A percentile compares a stretch with the other conserved stretches of the same genome.
Evolutionary conservation across 495 filamentous ascomycete genomes (phyloP).

Genomic region (Aspergillus ellipticus): DNA sequence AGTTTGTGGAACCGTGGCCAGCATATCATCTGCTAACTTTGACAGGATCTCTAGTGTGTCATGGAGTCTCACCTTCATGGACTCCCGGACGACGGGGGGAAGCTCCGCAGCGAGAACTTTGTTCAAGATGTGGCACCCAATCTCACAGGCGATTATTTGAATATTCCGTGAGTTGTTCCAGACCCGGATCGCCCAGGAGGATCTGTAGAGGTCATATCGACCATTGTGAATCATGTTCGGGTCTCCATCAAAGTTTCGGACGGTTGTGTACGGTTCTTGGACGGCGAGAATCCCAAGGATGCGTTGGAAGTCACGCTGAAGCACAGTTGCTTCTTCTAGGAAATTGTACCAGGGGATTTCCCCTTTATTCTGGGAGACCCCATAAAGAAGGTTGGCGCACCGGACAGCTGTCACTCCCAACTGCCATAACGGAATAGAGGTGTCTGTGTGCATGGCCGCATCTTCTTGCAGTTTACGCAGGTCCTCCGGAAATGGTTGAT

Average conservation of each 20-base stretch:
- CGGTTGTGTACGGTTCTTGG: constrained; percentile 24
- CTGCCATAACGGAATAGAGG: constrained; percentile 19
- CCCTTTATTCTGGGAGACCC: constrained; percentile 6
- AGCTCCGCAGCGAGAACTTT: constrained; percentile 14
- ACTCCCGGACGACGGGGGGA: constrained; percentile 6
- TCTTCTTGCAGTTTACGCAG: constrained; percentile 27
- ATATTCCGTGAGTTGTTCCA: constrained; percentile 28
- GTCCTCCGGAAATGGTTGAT: constrained; percentile 20
- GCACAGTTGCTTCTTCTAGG: constrained; percentile 17
- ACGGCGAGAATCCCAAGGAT: constrained; percentile 14
- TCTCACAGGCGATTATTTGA: constrained; percentile 23
- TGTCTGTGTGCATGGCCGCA: constrained; percentile 17
- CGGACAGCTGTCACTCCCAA: constrained; percentile 21
- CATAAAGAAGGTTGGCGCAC: constrained; percentile 16
- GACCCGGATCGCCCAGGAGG: constrained; percentile 22
- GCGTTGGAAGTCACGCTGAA: constrained; percentile 17
- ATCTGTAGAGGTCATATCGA: constrained; percentile 18
- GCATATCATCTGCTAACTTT: constrained; percentile 36
- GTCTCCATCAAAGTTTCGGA: background rate
- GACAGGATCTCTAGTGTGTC: constrained; percentile 28
- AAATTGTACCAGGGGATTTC: constrained; percentile 11
- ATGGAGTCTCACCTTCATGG: constrained; percentile 21
- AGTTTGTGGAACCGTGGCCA: constrained; percentile 44
- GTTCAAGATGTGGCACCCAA: constrained; percentile 17
- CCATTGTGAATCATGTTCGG: constrained; percentile 20